Evolutionary conservation across 2,329 filamentous ascomycete species (phyloP).

Genomic region (Sporothrix inflata): DNA sequence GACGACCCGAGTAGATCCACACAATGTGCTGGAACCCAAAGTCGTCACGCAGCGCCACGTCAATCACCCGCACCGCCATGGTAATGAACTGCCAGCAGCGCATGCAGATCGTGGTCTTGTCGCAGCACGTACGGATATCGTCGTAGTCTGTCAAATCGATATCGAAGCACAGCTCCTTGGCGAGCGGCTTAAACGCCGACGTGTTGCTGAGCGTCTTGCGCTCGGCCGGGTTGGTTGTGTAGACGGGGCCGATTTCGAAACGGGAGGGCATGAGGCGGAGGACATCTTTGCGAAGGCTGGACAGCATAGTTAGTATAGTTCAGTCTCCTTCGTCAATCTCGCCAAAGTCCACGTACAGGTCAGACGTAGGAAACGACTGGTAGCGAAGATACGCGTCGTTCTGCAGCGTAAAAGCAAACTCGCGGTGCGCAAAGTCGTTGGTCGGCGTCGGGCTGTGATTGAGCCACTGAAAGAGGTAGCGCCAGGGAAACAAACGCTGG

Average conservation of each 20-base stretch:
- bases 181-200: conserved; percentile 79
- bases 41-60: conserved; percentile 84
- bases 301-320: background rate
- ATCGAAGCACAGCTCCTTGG: conserved; percentile 97
- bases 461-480: conserved; percentile 94
- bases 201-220: conserved; percentile 83
- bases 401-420: conserved; percentile 94
- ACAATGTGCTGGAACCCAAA: conserved; percentile 97
- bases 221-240: conserved; percentile 90
- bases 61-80: conserved; percentile 95
- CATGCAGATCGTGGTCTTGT: conserved; percentile 87
- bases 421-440: conserved; percentile 87
- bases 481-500: conserved; percentile 91
- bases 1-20: conserved; percentile 97
- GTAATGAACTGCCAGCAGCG: conserved; percentile 98
- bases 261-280: conserved; percentile 84
- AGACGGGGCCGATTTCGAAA: conserved; percentile 98
- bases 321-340: background rate
- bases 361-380: conserved; percentile 65
- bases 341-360: conserved; percentile 48
- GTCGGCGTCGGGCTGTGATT: conserved; percentile 88
- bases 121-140: conserved; percentile 92
- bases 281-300: conserved; percentile 85
- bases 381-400: conserved; percentile 93
- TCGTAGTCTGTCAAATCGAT: conserved; percentile 99